A percentile compares a stretch with the other conserved stretches of the same genome.
These are phyloP conservation scores for Aeschynomene evenia DNA, from an alignment of 306 rosid genomes.

Conservation along the genomic window DNA sequence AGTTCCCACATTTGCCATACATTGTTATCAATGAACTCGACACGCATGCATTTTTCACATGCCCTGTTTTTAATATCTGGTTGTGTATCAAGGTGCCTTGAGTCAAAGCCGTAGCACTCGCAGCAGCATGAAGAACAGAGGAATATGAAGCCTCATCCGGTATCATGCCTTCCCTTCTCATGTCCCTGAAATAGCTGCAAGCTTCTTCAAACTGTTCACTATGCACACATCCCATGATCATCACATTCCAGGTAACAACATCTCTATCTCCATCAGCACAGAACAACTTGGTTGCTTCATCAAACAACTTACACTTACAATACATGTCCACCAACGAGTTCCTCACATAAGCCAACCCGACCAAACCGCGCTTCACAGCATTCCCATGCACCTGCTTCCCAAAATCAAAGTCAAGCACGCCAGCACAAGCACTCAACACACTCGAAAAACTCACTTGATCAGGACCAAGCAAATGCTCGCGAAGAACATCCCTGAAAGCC, in stretches of 20 bases:
- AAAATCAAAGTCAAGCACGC: conserved; percentile 35
- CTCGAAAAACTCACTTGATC: conserved; percentile 57
- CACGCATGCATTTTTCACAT: conserved; percentile 38
- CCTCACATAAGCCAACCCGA: conserved; percentile 43
- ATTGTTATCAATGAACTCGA: conserved; percentile 53
- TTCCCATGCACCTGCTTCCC: conserved; percentile 62
- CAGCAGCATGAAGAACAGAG: conserved; percentile 55
- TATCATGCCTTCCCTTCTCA: conserved; percentile 47
- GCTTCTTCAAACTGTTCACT: conserved; percentile 50
- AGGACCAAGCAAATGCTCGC: conserved; percentile 29
- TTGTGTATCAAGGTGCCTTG: conserved; percentile 53
- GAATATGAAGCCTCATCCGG: conserved; percentile 62
- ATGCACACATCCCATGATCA: conserved; percentile 45
- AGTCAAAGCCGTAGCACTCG: conserved; percentile 46
- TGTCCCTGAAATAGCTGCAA: conserved; percentile 42
- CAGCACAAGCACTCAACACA: conserved; percentile 58
- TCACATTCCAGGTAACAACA: conserved; percentile 60
- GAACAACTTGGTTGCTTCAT: conserved; percentile 49
- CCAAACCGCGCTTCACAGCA: conserved; percentile 49
- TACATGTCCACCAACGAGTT: conserved; percentile 63
- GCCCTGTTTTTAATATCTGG: conserved; percentile 53
- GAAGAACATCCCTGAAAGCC: conserved; percentile 35
- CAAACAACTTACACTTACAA: conserved; percentile 45
- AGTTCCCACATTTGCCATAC: conserved; percentile 62
- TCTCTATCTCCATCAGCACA: conserved; percentile 42